A percentile compares a stretch with the other conserved stretches of the same genome.
Evolutionary conservation across 352 stramenopile genomes (phyloP).

Genomic region (Phytophthora ramorum): DNA sequence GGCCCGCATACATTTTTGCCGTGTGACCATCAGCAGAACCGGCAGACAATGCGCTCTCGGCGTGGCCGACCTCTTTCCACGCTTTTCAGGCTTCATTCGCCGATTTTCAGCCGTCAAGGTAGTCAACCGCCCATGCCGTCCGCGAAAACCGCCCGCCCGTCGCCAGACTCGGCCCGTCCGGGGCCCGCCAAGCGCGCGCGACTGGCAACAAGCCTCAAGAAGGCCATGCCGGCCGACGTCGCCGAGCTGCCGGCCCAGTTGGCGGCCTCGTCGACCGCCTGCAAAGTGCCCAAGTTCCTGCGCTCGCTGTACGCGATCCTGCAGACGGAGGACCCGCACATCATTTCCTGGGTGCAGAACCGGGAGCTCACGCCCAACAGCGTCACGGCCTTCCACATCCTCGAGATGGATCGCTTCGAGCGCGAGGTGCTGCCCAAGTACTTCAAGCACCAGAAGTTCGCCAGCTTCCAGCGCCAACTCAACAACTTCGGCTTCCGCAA

Average conservation of each 20-base stretch:
- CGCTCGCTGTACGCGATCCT: slow-evolving; percentile 84
- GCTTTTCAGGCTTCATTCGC: slow-evolving; percentile 29
- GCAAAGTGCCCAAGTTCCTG: slow-evolving; percentile 87
- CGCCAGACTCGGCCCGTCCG: slow-evolving; percentile 7
- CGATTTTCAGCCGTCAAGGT: slow-evolving; percentile 39
- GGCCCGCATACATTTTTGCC: slow-evolving; percentile 20
- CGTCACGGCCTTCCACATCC: slow-evolving; percentile 76
- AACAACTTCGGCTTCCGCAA: too few relatives aligned
- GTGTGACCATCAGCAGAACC: slow-evolving; percentile 14
- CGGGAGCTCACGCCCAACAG: slow-evolving; percentile 66
- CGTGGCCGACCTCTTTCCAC: slow-evolving; percentile 17
- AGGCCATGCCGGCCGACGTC: background rate
- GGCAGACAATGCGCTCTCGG: slow-evolving; percentile 16
- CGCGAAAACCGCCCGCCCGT: slow-evolving; percentile 31
- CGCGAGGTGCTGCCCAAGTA: slow-evolving; percentile 91
- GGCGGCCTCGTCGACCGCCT: slow-evolving; percentile 22
- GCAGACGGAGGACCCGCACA: slow-evolving; percentile 67
- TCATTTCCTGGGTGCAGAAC: slow-evolving; percentile 83
- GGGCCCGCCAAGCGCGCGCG: slow-evolving; percentile 23
- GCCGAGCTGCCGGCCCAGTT: slow-evolving; percentile 6
- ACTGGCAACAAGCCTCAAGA: slow-evolving; percentile 10
- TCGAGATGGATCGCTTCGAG: slow-evolving; percentile 84
- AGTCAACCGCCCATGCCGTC: slow-evolving; percentile 24
- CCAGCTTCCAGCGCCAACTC: slow-evolving; percentile 92
- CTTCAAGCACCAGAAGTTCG: slow-evolving; percentile 94